Percentiles rank a stretch among this genome's conserved stretches.
These are phyloP conservation scores for Nicotiana noctiflora DNA, from an alignment of 257 asterid species.

Conservation along the genomic window DNA sequence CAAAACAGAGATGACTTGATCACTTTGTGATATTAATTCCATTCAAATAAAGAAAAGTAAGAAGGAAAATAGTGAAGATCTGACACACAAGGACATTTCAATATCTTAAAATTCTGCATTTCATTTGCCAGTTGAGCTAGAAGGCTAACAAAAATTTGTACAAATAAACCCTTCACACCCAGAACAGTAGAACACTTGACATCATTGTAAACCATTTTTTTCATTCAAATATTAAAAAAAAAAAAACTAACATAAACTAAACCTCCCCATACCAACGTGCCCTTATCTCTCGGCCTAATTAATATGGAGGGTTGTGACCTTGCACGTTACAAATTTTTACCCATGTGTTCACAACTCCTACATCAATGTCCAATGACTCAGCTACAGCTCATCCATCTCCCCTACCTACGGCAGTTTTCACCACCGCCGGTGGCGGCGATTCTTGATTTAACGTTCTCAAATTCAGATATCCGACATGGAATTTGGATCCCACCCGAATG, in stretches of 20 bases:
- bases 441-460: constrained; percentile 46
- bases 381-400: constrained; percentile 17
- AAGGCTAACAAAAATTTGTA: neutral
- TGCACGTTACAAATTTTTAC: neutral
- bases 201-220: neutral
- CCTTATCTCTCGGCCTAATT: neutral
- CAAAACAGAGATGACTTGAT: too few relatives aligned
- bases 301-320: neutral
- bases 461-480: constrained; percentile 51
- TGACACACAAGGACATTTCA: neutral
- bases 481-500: constrained; percentile 65
- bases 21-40: too few relatives aligned
- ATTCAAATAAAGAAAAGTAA: too few relatives aligned
- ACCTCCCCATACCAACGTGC: neutral
- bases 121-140: neutral
- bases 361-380: too few relatives aligned
- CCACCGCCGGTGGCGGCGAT: constrained; percentile 43
- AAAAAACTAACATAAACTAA: neutral
- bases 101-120: neutral
- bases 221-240: neutral
- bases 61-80: too few relatives aligned
- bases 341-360: neutral
- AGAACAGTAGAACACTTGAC: neutral
- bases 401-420: constrained; percentile 17
- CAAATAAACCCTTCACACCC: neutral